These are phyloP conservation scores for Trichoderma sp. DNA, from an alignment of 2,329 filamentous ascomycete species.

Conservation along the genomic window DNA sequence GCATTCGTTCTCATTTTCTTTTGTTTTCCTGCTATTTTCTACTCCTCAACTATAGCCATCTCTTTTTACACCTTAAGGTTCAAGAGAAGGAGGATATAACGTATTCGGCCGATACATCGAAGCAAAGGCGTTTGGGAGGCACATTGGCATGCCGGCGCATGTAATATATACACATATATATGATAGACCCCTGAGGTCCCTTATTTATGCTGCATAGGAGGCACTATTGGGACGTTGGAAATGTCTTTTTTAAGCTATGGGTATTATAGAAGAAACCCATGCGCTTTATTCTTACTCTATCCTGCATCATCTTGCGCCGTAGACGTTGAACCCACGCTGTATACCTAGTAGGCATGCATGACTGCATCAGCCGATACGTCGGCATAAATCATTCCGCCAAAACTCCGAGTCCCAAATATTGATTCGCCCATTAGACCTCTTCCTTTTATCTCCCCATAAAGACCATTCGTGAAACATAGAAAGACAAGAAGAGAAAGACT, in stretches of 20 bases:
- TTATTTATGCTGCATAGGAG: neutral
- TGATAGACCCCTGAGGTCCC: neutral
- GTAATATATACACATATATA: constrained; percentile 3
- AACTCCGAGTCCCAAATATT: neutral
- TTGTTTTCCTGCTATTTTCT: neutral
- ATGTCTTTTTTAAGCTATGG: neutral
- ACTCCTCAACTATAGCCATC: neutral
- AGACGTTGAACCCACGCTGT: neutral
- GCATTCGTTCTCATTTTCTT: neutral
- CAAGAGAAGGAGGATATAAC: constrained; percentile 1
- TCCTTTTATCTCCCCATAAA: neutral
- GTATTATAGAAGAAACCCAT: constrained; percentile 7
- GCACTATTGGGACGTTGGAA: constrained; percentile 1
- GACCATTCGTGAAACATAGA: neutral
- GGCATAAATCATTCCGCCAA: neutral
- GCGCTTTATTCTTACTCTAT: neutral
- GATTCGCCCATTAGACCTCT: constrained; percentile 11
- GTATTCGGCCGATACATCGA: constrained; percentile 9
- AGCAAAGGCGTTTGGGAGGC: constrained; percentile 17
- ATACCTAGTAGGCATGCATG: neutral
- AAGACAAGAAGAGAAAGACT: neutral
- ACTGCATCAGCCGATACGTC: neutral
- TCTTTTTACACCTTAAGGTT: neutral
- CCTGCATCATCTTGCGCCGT: neutral
- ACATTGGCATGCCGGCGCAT: neutral